phyloP scores from a whole-genome alignment of 2,329 filamentous ascomycete genomes.

The Acephala macrosclerotiorum region DNA sequence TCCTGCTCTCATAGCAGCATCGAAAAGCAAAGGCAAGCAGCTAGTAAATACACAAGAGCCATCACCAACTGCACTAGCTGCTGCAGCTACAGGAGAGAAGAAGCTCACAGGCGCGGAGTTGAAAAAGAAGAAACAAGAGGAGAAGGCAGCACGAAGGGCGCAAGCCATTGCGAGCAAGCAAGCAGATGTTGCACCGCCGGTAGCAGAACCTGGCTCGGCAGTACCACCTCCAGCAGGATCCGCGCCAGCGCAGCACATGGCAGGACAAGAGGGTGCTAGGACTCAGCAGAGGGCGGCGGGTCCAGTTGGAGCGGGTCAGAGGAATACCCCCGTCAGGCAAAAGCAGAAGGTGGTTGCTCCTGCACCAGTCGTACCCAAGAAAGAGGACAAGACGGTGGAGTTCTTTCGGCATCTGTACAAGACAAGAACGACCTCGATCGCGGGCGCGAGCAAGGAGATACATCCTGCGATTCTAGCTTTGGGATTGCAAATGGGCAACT shows the following conservation, averaged over 20 bases:
- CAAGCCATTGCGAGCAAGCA: slow-evolving; percentile 65
- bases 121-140: slow-evolving; percentile 89
- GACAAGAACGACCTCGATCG: slow-evolving; percentile 70
- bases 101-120: slow-evolving; percentile 68
- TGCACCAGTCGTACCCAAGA: slow-evolving; percentile 57
- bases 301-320: slow-evolving; percentile 40
- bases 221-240: slow-evolving; percentile 14
- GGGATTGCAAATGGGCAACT: slow-evolving; percentile 84
- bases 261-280: slow-evolving; percentile 45
- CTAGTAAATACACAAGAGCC: slow-evolving; percentile 21
- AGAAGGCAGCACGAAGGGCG: slow-evolving; percentile 87
- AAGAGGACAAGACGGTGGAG: slow-evolving; percentile 71
- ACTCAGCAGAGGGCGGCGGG: slow-evolving; percentile 47
- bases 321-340: slow-evolving; percentile 38
- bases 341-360: slow-evolving; percentile 41
- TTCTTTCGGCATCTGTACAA: slow-evolving; percentile 85
- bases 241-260: slow-evolving; percentile 27
- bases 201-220: slow-evolving; percentile 18
- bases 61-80: background rate
- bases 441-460: slow-evolving; percentile 72
- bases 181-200: slow-evolving; percentile 44
- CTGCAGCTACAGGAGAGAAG: slow-evolving; percentile 36
- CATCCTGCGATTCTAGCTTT: slow-evolving; percentile 86
- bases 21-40: slow-evolving; percentile 23
- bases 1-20: slow-evolving; percentile 12